Conservation (phyloP, 441 rosid species). For the Codiaeum variegatum region DNA sequence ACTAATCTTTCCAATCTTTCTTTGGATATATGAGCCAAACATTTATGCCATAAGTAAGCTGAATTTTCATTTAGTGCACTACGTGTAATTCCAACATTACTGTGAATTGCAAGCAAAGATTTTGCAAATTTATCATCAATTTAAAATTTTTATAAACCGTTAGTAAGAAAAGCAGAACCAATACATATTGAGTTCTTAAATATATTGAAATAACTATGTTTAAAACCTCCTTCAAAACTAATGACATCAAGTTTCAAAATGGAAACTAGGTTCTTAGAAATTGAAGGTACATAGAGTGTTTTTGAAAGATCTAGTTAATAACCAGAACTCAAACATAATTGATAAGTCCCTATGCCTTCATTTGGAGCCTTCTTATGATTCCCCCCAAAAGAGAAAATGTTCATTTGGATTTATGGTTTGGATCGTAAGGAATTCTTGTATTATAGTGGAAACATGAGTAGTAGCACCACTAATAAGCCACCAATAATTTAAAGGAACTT, state of each 20-base stretch:
- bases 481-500: too few relatives aligned
- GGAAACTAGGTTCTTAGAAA: neutral
- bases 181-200: neutral
- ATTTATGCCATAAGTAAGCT: too few relatives aligned
- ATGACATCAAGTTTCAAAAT: too few relatives aligned
- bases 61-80: too few relatives aligned
- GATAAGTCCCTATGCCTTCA: conserved; percentile 8
- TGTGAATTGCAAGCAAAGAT: neutral
- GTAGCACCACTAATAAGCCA: too few relatives aligned
- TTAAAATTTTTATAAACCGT: too few relatives aligned
- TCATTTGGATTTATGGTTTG: neutral
- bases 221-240: too few relatives aligned
- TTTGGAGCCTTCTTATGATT: neutral
- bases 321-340: neutral
- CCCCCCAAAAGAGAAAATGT: neutral
- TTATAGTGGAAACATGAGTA: too few relatives aligned
- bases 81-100: too few relatives aligned
- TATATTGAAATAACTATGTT: neutral
- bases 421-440: neutral
- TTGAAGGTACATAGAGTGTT: neutral
- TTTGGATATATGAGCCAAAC: too few relatives aligned
- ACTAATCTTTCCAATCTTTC: too few relatives aligned
- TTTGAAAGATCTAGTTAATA: neutral
- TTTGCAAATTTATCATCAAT: neutral
- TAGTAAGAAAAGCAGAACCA: neutral